Evolutionary conservation across 2,329 filamentous ascomycete species (phyloP), one percentile per base, ranked within the genome.

Genomic region (Scolecobasidium constrictum): DNA sequence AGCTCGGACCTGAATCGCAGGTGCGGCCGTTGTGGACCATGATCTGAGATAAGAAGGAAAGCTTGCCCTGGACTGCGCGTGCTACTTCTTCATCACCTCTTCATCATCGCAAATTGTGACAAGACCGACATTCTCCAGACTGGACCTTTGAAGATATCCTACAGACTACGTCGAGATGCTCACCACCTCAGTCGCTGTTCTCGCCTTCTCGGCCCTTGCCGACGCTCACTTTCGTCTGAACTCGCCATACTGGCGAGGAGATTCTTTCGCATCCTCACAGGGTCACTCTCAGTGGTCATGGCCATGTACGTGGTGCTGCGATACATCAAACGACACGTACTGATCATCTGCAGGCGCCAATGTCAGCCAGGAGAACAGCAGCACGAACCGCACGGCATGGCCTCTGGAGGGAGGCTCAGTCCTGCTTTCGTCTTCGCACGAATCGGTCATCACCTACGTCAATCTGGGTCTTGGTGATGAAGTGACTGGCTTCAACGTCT

Each of bases 321-420:
- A 20, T 5, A 5, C 22, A 15, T 33, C n/a, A 20, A 46, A n/a
- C n/a, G n/a, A n/a, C n/a, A n/a, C n/a, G n/a, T n/a, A n/a, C n/a
- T 31, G 22, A 35, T 38, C 36, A 38, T 35, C 23, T 26, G 23
- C 28, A 63, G 61, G 61, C 50, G 64, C 62, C 35, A 61, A 59
- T 36, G 53, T 66, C 48, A 56, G 57, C 44, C 59, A 64, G 33
- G 61, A 61, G 20, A 53, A 51, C 6, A 53, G 58, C 38, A 31
- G 49, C 20, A 55, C 47, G 28, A 69, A 67, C 54, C 67, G 67
- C 46, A 69, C 68, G 4, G 47, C 55, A 22, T 71, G 67, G 67
- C 66, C 66, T 5, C 46, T 63, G 3, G 56, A 58, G 9, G 66
- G 67, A 36, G 68, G 67, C 42, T 59, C 63, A 4, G 46, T 70